Evolutionary conservation across 768 basidiomycete species (phyloP), one percentile per base, ranked within the genome.

Genomic region (Rhodocollybia butyracea): DNA sequence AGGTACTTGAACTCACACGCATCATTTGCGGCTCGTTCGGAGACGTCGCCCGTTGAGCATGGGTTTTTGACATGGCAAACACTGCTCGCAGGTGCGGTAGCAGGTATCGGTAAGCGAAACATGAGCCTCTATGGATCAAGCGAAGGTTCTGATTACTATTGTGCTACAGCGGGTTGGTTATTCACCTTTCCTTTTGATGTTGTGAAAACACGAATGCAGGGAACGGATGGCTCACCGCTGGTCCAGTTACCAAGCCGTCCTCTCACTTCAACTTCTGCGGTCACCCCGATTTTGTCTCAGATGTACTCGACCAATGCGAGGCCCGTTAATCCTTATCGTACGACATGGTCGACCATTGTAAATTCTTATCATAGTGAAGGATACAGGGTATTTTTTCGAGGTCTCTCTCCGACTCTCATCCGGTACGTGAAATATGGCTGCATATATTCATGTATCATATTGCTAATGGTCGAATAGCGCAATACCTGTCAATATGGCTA

Each of bases 101-200:
- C 92, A 0, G 92, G 91, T 4, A 69, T 89, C 17, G 74, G 78
- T 78, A 42, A 56, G 70, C 24, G 22, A n/a, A 48, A 8, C 26
- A 12, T 8, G 30, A 5, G 12, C n/a, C 21, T 24, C 22, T 24
- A 8, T 12, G 5, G n/a, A 22, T 27, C 15, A 46, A 31, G 13
- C n/a, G n/a, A n/a, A 6, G 30, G 12, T 30, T 32, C 11, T 26
- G 30, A 31, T 13, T 13, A 13, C 27, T 50, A 22, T 13, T n/a
- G 13, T 41, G 38, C 31, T 21, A 5, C 45, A 79, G 79, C 79
- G 8, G 89, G 89, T 8, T 95, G 92, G 92, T 34, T 85, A 0
- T 76, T 74, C 2, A 95, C 93, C 1, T 97, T 96, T 67, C 91
- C 92, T 2, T 75, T 94, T 54, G 94, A 97, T 64, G 88, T 94